A percentile compares a stretch with the other conserved stretches of the same genome.
Conservation (phyloP, 495 filamentous ascomycete species). For the Aspergillus sclerotiicarbonarius region DNA sequence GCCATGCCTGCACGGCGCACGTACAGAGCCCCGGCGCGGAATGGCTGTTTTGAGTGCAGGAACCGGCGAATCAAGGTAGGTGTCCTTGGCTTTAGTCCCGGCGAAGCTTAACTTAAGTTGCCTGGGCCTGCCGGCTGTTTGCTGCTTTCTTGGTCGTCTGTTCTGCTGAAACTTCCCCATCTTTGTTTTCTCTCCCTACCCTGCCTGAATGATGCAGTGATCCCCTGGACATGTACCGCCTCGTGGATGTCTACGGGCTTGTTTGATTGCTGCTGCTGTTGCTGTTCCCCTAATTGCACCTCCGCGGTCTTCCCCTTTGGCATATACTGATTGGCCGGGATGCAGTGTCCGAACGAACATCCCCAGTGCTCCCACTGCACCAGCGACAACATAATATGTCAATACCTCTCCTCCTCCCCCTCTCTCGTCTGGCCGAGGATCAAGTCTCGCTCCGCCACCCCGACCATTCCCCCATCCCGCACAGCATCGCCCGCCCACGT, state of each 20-base stretch:
- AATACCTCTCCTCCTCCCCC: conserved; percentile 26
- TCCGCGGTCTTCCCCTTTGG: background rate
- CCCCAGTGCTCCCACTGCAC: conserved; percentile 32
- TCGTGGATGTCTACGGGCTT: background rate
- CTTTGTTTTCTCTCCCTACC: background rate
- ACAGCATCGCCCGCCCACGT: conserved; percentile 12
- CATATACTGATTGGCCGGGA: conserved; percentile 15
- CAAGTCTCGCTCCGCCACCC: conserved; percentile 20
- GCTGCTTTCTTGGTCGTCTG: background rate
- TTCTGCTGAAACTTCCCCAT: background rate
- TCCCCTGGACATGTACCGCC: background rate
- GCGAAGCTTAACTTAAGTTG: conserved; percentile 7
- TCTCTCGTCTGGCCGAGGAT: conserved; percentile 26
- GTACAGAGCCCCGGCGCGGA: conserved; percentile 41
- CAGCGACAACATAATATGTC: conserved; percentile 34
- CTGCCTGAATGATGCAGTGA: background rate
- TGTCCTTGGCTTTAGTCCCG: background rate
- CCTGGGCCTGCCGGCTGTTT: background rate
- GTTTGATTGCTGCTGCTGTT: background rate
- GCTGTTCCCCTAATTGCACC: background rate
- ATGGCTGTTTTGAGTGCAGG: conserved; percentile 49
- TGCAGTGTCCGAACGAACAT: conserved; percentile 16
- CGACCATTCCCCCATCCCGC: conserved; percentile 15
- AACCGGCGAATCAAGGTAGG: conserved; percentile 47
- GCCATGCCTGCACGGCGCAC: conserved; percentile 25